Evolutionary conservation across 805 yeast genomes (phyloP).

Genomic region (Grigorovia jiainica): DNA sequence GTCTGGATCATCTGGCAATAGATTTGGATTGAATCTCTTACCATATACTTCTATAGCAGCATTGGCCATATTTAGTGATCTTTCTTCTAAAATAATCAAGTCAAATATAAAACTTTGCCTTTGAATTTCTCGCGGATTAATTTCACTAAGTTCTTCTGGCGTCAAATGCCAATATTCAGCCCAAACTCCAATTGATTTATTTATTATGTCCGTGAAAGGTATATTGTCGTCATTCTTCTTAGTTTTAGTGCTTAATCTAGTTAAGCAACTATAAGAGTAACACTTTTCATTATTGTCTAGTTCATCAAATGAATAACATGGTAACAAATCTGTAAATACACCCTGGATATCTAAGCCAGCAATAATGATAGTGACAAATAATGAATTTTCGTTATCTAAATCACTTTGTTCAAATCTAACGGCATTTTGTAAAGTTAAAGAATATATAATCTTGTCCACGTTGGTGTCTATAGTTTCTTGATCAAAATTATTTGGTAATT

Average conservation of each 20-base stretch:
- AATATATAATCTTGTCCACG: conserved; percentile 39
- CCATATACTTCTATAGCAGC: conserved; percentile 55
- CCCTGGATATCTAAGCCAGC: conserved; percentile 30
- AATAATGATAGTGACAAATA: conserved; percentile 24
- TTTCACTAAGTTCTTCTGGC: conserved; percentile 41
- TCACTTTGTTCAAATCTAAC: conserved; percentile 29
- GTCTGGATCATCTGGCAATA: conserved; percentile 41
- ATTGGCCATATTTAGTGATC: conserved; percentile 56
- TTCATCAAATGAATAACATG: conserved; percentile 27
- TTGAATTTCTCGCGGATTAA: conserved; percentile 44
- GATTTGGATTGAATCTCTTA: conserved; percentile 31
- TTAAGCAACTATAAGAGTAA: conserved; percentile 31
- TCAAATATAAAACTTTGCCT: conserved; percentile 72
- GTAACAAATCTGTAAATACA: conserved; percentile 28
- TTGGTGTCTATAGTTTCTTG: conserved; percentile 41
- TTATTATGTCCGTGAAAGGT: conserved; percentile 28
- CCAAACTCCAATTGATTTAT: conserved; percentile 44
- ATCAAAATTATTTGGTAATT: conserved; percentile 39
- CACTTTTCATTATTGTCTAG: conserved; percentile 38
- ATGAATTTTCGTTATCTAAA: conserved; percentile 11
- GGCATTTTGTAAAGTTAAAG: conserved; percentile 36
- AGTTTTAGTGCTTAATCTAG: conserved; percentile 6
- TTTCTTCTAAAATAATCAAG: conserved; percentile 59
- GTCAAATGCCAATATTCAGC: conserved; percentile 56
- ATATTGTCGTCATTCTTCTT: conserved; percentile 19